Evolutionary conservation across 2,329 filamentous ascomycete species (phyloP).

Genomic region (Pseudocercospora eumusae): DNA sequence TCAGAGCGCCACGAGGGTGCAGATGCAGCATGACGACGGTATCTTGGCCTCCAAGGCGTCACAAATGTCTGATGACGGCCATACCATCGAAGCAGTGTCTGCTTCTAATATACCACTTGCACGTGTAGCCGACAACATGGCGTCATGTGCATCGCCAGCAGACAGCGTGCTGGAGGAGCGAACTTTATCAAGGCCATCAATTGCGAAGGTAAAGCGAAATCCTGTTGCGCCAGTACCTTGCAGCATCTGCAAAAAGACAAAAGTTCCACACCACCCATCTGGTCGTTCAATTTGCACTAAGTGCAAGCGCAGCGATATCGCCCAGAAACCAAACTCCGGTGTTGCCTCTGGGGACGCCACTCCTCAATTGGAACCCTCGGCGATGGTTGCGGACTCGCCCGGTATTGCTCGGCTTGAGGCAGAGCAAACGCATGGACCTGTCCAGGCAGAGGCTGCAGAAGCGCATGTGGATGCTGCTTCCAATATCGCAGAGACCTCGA

Average conservation of each 20-base stretch:
- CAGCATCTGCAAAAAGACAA: conserved; percentile 10
- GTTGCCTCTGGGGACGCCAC: neutral
- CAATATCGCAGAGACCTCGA: neutral
- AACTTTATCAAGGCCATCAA: neutral
- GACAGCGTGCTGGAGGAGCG: conserved; percentile 18
- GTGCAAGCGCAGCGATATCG: conserved; percentile 10
- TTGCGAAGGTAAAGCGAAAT: conserved; percentile 7
- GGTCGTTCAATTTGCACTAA: conserved; percentile 10
- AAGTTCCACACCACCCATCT: conserved; percentile 16
- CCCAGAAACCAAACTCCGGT: neutral
- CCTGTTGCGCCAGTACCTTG: conserved; percentile 6
- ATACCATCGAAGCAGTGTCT: neutral
- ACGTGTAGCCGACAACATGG: neutral
- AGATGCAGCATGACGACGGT: neutral
- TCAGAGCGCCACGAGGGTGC: neutral
- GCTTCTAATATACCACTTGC: neutral
- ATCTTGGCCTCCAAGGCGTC: neutral
- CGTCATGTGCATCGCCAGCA: conserved; percentile 10
- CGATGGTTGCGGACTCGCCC: neutral
- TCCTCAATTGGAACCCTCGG: neutral
- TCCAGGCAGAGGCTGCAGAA: too few relatives aligned
- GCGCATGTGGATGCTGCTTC: neutral
- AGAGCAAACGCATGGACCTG: too few relatives aligned
- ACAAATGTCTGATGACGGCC: neutral
- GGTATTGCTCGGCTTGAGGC: neutral